Evolutionary conservation across 805 yeast genomes (phyloP), one percentile per base, ranked within the genome.

Genomic region (Candida tammaniensis): DNA sequence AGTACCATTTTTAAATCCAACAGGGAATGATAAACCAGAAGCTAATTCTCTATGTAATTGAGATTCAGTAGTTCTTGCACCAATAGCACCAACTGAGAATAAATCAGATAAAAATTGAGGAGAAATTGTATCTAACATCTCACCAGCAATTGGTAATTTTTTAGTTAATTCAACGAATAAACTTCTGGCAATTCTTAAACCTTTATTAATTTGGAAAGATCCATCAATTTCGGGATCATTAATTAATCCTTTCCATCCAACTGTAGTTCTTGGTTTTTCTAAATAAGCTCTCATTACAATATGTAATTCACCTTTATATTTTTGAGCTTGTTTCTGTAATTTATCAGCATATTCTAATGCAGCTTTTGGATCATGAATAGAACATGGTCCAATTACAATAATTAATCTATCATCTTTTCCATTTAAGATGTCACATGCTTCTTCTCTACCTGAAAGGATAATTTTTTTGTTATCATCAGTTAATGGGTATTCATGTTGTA

Each of bases 21-120:
- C 80, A 39, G 98, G 98, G 91, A 91, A 91, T n/a, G 96, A 86
- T 42, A 93, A 73, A 35, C 98, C 98, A 7, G 97, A 89, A 14
- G 98, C 95, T 51, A 91, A 78, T 68, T 91, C 98, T 67, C 98
- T 82, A 70, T 91, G 98, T 42, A 91, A 77, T 65, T 91, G 98
- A 27, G 97, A 91, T 69, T 91, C 98, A 30, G 98, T 91, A 39
- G 98, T 91, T 72, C 98, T 82, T 38, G 98, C 98, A 57, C 98
- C 98, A 64, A 91, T 89, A 41, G 98, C 98, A 54, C 98, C 98
- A 48, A 91, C 80, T 21, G 95, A 83, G 47, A 91, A 74, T 50
- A 89, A 73, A 61, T 93, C 98, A 17, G 91, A 81, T 48, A 91
- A 74, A 74, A 76, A 91, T 73, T 91, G 98, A 13, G 98, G 98